Percentiles rank a stretch among this genome's conserved stretches.
Conservation (phyloP, 495 filamentous ascomycete species). For the Tuber magnatum region DNA sequence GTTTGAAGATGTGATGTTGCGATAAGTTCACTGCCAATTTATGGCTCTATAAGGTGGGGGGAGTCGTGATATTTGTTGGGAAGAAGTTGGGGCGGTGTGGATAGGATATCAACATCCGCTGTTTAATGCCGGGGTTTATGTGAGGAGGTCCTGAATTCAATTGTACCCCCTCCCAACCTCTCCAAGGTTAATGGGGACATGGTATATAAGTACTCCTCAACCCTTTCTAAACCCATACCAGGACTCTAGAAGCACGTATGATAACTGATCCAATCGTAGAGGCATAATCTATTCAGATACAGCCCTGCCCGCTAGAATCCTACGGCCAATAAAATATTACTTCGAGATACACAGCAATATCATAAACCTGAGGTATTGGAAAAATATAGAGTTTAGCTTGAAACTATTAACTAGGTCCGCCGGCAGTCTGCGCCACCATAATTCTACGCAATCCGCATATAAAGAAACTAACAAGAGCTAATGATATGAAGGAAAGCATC, state of each 20-base stretch:
- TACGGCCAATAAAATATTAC: background rate
- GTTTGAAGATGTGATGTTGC: background rate
- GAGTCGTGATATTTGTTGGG: background rate
- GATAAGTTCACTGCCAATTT: background rate
- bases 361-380: background rate
- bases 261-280: background rate
- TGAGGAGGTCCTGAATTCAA: background rate
- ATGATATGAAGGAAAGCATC: background rate
- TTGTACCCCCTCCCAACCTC: background rate
- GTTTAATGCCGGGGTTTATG: background rate
- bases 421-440: background rate
- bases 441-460: conserved; percentile 1
- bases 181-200: background rate
- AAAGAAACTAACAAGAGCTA: background rate
- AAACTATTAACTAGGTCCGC: background rate
- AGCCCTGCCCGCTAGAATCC: background rate
- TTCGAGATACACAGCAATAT: background rate
- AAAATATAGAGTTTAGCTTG: background rate
- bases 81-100: background rate
- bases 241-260: background rate
- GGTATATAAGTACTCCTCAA: background rate
- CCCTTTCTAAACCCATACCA: background rate
- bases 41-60: background rate
- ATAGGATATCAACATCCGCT: background rate
- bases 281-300: background rate